Evolutionary conservation across 306 rosid genomes (phyloP), one percentile per base, ranked within the genome.

Genomic region (Leucaena leucocephala): DNA sequence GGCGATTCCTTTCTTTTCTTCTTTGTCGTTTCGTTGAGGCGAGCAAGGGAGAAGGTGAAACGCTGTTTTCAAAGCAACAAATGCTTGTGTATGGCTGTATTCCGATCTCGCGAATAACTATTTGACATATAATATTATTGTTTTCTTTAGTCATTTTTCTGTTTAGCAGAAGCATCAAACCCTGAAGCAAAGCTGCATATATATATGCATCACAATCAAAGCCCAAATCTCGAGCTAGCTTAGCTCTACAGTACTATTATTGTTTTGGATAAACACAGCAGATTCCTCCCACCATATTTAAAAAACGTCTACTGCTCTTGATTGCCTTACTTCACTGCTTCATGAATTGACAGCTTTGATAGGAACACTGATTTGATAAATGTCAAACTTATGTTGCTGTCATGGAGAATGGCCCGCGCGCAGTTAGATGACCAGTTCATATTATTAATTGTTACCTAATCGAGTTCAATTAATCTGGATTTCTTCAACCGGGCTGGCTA

Each of bases 21-120:
- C 87, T 92, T 92, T 92, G 97, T 91, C 97, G 89, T 92, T 91
- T 92, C 73, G 34, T 58, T 57, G 91, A 82, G 87, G 83, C 97
- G 82, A 73, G 71, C 69, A 74, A 79, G 75, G 78, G 78, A 84
- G 86, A 79, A 75, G 75, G 80, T 78, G 78, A 76, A 81, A 85
- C 89, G 83, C 97, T 34, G 85, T 59, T 87, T 84, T 86, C 93
- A 71, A 94, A 74, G 97, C 92, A 89, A 90, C 91, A 86, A 89
- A 85, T 91, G 89, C 89, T 89, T 84, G 76, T 84, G 76, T 84
- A 80, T 90, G 91, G 86, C 91, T 87, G 91, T 90, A 77, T 85
- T 79, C 89, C 78, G 79, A 85, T 88, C 88, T 86, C 80, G 10
- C 91, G 78, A 88, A 85, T 88, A 86, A 85, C 84, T 81, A 81